These are phyloP conservation scores for Rhododendron kiyosumense DNA, from an alignment of 148 eudicot genomes.

Conservation along the genomic window DNA sequence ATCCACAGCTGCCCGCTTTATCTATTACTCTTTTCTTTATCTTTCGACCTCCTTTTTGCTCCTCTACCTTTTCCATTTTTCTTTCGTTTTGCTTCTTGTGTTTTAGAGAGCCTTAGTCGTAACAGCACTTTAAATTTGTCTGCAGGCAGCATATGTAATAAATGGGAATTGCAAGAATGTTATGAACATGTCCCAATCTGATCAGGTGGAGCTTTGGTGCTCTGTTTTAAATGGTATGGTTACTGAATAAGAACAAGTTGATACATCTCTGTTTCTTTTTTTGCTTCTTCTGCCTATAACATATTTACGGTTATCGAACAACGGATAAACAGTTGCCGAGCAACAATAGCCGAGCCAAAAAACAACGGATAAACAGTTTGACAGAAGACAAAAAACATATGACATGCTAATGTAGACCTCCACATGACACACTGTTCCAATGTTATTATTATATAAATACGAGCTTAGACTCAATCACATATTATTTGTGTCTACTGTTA, in stretches of 20 bases:
- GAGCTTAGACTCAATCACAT: not conserved
- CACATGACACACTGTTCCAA: not conserved
- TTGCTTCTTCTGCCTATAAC: not conserved
- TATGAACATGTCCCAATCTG: slow-evolving; percentile 93
- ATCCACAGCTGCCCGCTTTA: not conserved
- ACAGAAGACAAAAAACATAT: not conserved
- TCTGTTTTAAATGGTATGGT: slow-evolving; percentile 75
- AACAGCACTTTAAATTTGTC: slow-evolving; percentile 3
- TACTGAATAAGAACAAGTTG: not conserved
- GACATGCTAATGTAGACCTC: not conserved
- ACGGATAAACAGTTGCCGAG: not conserved
- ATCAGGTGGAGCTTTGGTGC: slow-evolving; percentile 83
- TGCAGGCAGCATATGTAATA: slow-evolving; percentile 87
- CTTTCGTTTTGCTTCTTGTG: not conserved
- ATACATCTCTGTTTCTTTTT: not conserved
- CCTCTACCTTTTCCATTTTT: not conserved
- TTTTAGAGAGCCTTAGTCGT: not conserved
- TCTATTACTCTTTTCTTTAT: not conserved
- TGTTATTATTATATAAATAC: not conserved
- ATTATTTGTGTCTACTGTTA: not conserved
- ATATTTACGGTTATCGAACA: not conserved
- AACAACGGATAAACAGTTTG: not conserved
- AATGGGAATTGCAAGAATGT: slow-evolving; percentile 89
- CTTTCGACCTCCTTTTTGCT: not conserved
- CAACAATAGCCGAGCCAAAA: too few species aligned